These are phyloP conservation scores for Trametes cinnabarina DNA, from an alignment of 768 basidiomycete species.

Conservation along the genomic window DNA sequence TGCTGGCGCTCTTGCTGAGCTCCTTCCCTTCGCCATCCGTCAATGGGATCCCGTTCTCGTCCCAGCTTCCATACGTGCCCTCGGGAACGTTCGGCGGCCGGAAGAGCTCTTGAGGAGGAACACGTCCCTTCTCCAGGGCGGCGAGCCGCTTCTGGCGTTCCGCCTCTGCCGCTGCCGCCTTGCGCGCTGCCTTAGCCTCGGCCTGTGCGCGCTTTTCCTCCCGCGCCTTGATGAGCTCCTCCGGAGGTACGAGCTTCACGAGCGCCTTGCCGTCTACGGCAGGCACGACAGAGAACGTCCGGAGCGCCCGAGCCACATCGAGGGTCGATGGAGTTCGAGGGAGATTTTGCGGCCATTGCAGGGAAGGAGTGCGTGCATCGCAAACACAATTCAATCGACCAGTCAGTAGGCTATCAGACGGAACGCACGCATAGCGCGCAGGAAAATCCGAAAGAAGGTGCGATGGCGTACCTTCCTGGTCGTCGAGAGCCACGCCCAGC, in stretches of 20 bases:
- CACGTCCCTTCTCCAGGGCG: constrained; percentile 82
- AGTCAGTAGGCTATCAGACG: constrained; percentile 1
- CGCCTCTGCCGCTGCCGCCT: constrained; percentile 64
- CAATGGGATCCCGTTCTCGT: constrained; percentile 79
- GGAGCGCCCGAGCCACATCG: background rate
- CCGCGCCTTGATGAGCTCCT: constrained; percentile 75
- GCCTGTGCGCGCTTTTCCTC: constrained; percentile 82
- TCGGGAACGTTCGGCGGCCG: constrained; percentile 74
- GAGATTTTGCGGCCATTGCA: background rate
- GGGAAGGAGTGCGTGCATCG: background rate
- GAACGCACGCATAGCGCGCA: background rate
- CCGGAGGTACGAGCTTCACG: constrained; percentile 85
- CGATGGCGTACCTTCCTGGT: constrained; percentile 73
- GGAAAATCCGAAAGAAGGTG: constrained; percentile 14
- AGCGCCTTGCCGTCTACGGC: constrained; percentile 86
- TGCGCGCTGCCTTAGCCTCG: constrained; percentile 77
- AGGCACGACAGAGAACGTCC: background rate
- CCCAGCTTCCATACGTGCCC: constrained; percentile 79
- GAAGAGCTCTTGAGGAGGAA: constrained; percentile 77
- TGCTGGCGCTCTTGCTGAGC: constrained; percentile 74
- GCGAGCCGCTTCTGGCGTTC: constrained; percentile 66
- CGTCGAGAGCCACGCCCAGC: constrained; percentile 94
- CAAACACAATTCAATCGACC: background rate
- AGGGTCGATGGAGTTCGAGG: background rate
- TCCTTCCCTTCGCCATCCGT: constrained; percentile 85